Conservation (phyloP, 768 basidiomycete genomes). For the Xerocomellus amylosporus region DNA sequence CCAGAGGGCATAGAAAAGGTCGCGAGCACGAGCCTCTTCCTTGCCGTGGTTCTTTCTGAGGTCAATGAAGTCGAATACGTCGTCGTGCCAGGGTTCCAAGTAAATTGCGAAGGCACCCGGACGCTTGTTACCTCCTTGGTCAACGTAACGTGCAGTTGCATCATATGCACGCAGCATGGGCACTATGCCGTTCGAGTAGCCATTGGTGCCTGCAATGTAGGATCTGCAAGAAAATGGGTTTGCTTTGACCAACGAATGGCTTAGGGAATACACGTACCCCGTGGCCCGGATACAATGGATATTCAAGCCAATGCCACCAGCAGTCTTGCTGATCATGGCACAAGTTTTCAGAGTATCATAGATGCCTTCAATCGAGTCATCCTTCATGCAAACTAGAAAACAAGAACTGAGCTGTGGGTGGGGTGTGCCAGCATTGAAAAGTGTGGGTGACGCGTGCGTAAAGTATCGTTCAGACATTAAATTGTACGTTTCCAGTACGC, state of each 20-base stretch:
- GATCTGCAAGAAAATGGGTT: conserved; percentile 50
- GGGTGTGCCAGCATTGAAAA: conserved; percentile 98
- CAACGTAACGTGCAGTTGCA: conserved; percentile 97
- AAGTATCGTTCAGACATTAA: conserved; percentile 99
- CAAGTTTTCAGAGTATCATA: conserved; percentile 98
- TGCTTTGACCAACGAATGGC: not conserved
- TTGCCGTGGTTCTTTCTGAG: conserved; percentile 99
- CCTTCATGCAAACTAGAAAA: conserved; percentile 98
- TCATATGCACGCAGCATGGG: conserved; percentile 99
- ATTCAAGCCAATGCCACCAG: conserved; percentile 94
- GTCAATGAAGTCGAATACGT: conserved; percentile 96
- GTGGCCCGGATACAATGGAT: conserved; percentile 97
- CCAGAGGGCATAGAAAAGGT: conserved; percentile 98
- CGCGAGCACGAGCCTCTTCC: conserved; percentile 93
- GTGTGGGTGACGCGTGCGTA: conserved; percentile 95
- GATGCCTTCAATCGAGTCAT: conserved; percentile 98
- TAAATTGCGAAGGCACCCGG: conserved; percentile 99
- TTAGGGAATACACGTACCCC: conserved; percentile 51
- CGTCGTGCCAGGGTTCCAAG: conserved; percentile 98
- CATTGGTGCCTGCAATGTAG: conserved; percentile 98
- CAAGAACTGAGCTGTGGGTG: conserved; percentile 94
- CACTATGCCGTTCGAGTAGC: conserved; percentile 97
- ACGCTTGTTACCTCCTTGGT: conserved; percentile 98
- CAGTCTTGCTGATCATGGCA: conserved; percentile 99
- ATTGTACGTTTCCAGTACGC: conserved; percentile 87